Conservation (phyloP, 1,139 yeast species). For the Yamadazyma spencermartinsiae region DNA sequence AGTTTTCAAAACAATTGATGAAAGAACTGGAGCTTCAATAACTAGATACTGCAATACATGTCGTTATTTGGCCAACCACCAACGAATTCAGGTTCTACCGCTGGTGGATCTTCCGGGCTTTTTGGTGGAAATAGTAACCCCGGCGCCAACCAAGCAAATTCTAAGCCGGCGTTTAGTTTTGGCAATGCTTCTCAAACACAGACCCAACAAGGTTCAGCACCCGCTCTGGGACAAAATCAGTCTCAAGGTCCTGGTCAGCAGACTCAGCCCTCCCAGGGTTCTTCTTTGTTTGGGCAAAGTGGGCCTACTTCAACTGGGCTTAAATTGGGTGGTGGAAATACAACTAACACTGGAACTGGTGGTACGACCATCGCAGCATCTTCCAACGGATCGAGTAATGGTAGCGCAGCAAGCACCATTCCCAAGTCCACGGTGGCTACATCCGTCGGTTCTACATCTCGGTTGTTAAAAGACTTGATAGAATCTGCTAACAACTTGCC, state of each 20-base stretch:
- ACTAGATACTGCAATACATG: constrained; percentile 6
- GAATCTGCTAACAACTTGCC: constrained; percentile 76
- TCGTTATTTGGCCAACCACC: constrained; percentile 20
- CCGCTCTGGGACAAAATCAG: no score
- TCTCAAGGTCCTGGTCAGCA: no score
- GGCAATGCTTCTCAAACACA: constrained; percentile 11
- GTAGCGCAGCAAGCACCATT: constrained; percentile 2
- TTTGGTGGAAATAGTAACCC: constrained; percentile 5
- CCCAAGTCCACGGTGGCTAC: constrained; percentile 6
- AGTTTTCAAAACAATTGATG: not conserved
- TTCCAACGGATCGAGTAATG: constrained; percentile 1
- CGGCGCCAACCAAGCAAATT: not conserved
- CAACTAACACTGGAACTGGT: not conserved
- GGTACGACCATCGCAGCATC: constrained; percentile 1
- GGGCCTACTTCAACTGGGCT: not conserved
- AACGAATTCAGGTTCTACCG: constrained; percentile 6
- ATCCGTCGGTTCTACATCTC: constrained; percentile 11
- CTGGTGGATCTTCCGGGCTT: constrained; percentile 6
- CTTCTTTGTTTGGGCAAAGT: not conserved
- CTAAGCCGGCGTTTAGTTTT: constrained; percentile 13
- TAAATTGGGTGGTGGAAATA: constrained; percentile 6
- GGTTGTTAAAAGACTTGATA: constrained; percentile 55
- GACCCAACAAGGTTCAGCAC: constrained; percentile 4
- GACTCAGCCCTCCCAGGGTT: not conserved
- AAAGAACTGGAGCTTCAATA: no score